Evolutionary conservation across 257 asterid species (phyloP).

Genomic region (Pogostemon cablin): DNA sequence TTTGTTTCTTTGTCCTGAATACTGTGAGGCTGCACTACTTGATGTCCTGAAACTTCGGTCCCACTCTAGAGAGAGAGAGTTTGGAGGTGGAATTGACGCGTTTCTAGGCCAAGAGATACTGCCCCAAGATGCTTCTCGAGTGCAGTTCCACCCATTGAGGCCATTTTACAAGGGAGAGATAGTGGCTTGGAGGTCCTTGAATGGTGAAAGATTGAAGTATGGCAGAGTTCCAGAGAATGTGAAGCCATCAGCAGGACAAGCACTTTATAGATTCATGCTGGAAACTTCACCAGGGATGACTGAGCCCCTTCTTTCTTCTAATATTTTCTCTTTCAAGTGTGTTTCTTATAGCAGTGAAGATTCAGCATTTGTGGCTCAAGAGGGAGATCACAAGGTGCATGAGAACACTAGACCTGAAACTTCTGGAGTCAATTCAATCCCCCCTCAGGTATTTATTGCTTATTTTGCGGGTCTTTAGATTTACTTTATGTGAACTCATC

Average conservation of each 20-base stretch:
- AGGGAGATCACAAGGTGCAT: conserved; percentile 37
- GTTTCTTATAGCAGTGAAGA: conserved; percentile 55
- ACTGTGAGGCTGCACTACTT: conserved; percentile 61
- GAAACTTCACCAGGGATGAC: conserved; percentile 67
- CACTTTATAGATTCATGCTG: conserved; percentile 74
- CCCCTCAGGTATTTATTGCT: conserved; percentile 58
- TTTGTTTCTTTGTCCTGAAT: conserved; percentile 72
- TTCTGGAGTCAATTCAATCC: conserved; percentile 51
- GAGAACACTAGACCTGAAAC: conserved; percentile 46
- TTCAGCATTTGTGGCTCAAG: conserved; percentile 44
- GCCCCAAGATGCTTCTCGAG: conserved; percentile 86
- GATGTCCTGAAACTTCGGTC: conserved; percentile 69
- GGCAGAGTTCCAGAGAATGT: conserved; percentile 88
- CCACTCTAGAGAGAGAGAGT: conserved; percentile 48
- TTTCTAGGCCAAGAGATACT: conserved; percentile 73
- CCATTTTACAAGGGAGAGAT: conserved; percentile 92
- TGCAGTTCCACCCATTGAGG: conserved; percentile 92
- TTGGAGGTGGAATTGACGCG: conserved; percentile 52
- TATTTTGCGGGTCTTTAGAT: conserved; percentile 8
- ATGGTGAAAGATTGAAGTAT: conserved; percentile 83
- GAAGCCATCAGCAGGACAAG: conserved; percentile 90
- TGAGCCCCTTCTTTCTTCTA: conserved; percentile 70
- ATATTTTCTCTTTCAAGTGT: conserved; percentile 85
- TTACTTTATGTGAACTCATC: conserved; percentile 2
- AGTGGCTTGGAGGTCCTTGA: conserved; percentile 90